Conservation (phyloP, 805 yeast genomes). For the Kurtzmaniella fragi region DNA sequence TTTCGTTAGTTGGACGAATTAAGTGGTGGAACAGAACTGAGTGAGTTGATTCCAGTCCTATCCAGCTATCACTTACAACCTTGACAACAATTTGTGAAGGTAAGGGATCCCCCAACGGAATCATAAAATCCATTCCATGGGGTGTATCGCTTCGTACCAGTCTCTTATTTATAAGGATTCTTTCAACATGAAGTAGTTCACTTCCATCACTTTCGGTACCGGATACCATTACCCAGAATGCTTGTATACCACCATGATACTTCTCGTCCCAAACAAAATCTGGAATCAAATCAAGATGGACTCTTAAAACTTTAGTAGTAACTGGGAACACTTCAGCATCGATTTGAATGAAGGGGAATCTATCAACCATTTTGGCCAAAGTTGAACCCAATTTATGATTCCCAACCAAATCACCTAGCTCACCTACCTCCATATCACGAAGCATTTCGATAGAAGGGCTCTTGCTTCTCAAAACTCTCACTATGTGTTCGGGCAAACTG, state of each 20-base stretch:
- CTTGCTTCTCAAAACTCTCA: constrained; percentile 57
- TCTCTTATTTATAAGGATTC: constrained; percentile 59
- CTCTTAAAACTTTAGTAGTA: constrained; percentile 78
- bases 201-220: constrained; percentile 59
- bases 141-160: constrained; percentile 39
- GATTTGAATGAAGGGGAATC: constrained; percentile 72
- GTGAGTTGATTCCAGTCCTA: constrained; percentile 74
- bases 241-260: constrained; percentile 77
- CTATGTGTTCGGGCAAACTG: constrained; percentile 64
- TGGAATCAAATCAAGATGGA: constrained; percentile 64
- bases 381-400: constrained; percentile 68
- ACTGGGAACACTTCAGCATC: constrained; percentile 86
- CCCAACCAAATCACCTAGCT: constrained; percentile 87
- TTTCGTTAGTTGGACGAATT: constrained; percentile 82
- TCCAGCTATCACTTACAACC: constrained; percentile 81
- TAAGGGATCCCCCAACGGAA: constrained; percentile 83
- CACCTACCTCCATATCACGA: constrained; percentile 67
- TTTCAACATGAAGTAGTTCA: constrained; percentile 75
- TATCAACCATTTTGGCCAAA: constrained; percentile 53
- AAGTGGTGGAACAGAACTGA: constrained; percentile 86
- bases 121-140: constrained; percentile 86
- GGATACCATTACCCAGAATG: constrained; percentile 91
- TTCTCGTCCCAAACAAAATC: constrained; percentile 84
- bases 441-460: constrained; percentile 67
- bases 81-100: constrained; percentile 84